Evolutionary conservation across 2,329 filamentous ascomycete species (phyloP).

Genomic region (Paradendryphiella salina): DNA sequence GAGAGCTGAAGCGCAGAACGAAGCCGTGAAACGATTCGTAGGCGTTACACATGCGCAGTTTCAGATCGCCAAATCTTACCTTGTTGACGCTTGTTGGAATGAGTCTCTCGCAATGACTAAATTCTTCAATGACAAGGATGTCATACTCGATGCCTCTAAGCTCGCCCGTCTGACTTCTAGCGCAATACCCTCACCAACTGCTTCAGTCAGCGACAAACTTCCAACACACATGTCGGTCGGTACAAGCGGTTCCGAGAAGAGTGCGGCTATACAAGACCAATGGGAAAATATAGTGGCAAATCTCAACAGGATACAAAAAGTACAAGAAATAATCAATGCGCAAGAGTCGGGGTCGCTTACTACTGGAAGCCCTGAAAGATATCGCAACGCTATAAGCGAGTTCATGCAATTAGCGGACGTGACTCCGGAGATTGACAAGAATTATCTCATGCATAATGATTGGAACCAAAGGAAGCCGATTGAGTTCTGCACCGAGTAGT

Average conservation of each 20-base stretch:
- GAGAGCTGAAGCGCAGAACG: not conserved
- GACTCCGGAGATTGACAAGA: too few relatives aligned
- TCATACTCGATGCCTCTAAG: not conserved
- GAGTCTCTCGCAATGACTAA: not conserved
- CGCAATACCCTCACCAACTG: not conserved
- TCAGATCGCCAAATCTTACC: not conserved
- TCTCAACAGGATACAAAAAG: not conserved
- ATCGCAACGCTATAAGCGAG: too few relatives aligned
- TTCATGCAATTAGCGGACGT: too few relatives aligned
- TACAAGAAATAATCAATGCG: not conserved
- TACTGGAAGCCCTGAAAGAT: too few relatives aligned
- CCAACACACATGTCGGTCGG: not conserved
- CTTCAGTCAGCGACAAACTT: not conserved
- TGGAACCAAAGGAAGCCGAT: too few relatives aligned
- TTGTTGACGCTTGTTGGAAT: not conserved
- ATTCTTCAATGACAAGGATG: not conserved
- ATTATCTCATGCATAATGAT: too few relatives aligned
- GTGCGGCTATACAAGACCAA: too few relatives aligned
- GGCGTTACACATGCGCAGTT: not conserved
- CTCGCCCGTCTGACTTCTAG: not conserved
- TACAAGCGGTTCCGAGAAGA: not conserved
- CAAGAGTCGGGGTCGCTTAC: too few relatives aligned
- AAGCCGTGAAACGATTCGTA: not conserved
- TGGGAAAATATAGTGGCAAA: not conserved
- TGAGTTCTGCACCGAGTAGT: too few relatives aligned